Base-by-base conservation (phyloP, 2,329 filamentous ascomycete genomes). In the Gremmenia infestans region DNA sequence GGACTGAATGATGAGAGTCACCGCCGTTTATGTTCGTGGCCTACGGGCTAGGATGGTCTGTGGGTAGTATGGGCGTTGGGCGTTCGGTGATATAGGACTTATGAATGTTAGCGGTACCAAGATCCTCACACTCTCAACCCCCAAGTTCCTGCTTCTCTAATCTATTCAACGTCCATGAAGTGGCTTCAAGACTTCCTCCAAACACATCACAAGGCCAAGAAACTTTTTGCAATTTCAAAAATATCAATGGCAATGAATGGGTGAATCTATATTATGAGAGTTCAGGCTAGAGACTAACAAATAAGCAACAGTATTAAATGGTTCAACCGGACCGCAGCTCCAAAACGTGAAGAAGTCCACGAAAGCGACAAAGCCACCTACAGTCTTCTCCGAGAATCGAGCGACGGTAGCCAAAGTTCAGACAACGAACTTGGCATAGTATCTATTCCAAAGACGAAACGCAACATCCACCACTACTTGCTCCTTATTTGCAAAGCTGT, bases 381-480 rank as follows among this genome's bases (percentile, higher is more conserved):
- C 46, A 55, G 53, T 36, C 53, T 23, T 28, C 39, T 55, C 19
- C 53, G 17, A 4, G 36, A 55, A 32, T 46, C 53, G n/a, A 55
- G 53, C 39, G 53, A 55, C 22, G 53, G 36, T 12, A 40, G 37
- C 19, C 28, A 23, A 28, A 36, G 15, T 25, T 32, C 28, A 32
- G 28, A 32, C 28, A 32, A 11, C 28, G 51, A 48, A 25, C 7
- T 17, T 17, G 51, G 12, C n/a, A 51, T 37, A 35, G 3, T 22
- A 23, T 15, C 32, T 2, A 12, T 12, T 7, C 19, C 35, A n/a
- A 55, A 43, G 11, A 8, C 53, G 11, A 50, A 25, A 50, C 25
- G 14, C 23, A 43, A 19, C 17, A n/a, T 46, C 53, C 14, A 39
- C 15, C 48, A 35, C 40, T 39, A 32, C 19, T 46, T 28, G 5